These are phyloP conservation scores for Thermomyces lanuginosus DNA, from an alignment of 2,329 filamentous ascomycete species.

Conservation along the genomic window DNA sequence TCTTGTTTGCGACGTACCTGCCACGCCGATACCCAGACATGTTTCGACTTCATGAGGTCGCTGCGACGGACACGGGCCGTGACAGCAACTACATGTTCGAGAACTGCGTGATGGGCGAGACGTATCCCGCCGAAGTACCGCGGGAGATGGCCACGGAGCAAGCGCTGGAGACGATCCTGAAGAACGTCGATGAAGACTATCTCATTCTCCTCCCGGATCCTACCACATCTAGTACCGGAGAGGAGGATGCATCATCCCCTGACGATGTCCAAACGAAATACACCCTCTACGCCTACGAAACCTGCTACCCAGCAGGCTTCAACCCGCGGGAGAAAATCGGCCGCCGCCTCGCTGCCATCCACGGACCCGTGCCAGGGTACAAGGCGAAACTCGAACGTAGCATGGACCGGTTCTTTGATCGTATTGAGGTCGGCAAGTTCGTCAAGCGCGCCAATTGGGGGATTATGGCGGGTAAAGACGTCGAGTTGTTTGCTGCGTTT, in stretches of 20 bases:
- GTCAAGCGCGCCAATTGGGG: constrained; percentile 41
- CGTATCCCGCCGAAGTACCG: constrained; percentile 22
- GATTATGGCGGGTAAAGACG: constrained; percentile 23
- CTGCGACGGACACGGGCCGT: constrained; percentile 12
- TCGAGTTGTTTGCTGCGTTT: constrained; percentile 26
- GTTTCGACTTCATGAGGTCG: constrained; percentile 27
- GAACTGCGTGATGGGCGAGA: constrained; percentile 32
- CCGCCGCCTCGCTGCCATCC: constrained; percentile 37
- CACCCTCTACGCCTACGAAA: constrained; percentile 39
- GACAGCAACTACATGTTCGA: constrained; percentile 20
- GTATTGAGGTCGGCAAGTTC: constrained; percentile 11
- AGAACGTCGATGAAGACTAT: constrained; percentile 44
- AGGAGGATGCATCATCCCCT: neutral
- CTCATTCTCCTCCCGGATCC: constrained; percentile 36
- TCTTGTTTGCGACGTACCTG: constrained; percentile 38
- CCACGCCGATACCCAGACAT: constrained; percentile 41
- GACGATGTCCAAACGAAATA: constrained; percentile 28
- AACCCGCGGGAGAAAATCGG: constrained; percentile 39
- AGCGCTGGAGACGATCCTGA: constrained; percentile 34
- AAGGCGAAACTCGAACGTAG: constrained; percentile 15
- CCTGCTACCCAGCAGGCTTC: constrained; percentile 44
- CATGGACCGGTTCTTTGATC: constrained; percentile 17
- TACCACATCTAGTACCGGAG: neutral
- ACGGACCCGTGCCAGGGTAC: constrained; percentile 28
- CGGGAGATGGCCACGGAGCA: constrained; percentile 17